Base-by-base conservation (phyloP, 2,329 filamentous ascomycete species). In the Penicillium sp. region DNA sequence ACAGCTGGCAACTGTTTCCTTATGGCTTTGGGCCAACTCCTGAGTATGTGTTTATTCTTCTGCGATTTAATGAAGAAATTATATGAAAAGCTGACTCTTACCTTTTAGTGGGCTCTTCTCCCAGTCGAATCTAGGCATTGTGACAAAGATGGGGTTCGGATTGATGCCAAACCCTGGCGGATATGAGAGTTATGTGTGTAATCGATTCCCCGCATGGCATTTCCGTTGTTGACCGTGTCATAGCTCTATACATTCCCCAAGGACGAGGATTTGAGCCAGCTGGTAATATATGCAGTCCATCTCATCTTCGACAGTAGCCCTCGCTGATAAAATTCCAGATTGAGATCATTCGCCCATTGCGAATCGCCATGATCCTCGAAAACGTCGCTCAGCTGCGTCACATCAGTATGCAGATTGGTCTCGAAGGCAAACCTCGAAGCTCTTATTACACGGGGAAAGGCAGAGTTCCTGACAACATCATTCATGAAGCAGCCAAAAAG, bases 121-220 rank as follows among this genome's bases (percentile, higher is more conserved):
- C 2, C 53, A 55, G 7, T 52, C 49, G 2, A 55, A 55, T 34
- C 24, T 52, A 38, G 53, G 53, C 5, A 44, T 56, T 2, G 53
- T 56, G 24, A 56, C 53, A 15, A 56, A 56, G 33, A 52, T 56
- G 50, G 53, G 53, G 29, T 49, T 55, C 33, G 49, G 49, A 7
- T 23, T 55, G 24, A 55, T 55, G 53, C 53, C 53, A n/a, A 52
- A 52, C 36, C 53, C 53, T 6, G 53, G 49, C 3, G 53, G 47
- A n/a, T 39, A 52, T 41, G 49, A 55, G 43, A 48, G 49, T 16
- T 55, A 52, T 47, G 49, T 55, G 36, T 41, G 38, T 15, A 34
- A 13, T n/a, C 2, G 8, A 3, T 23, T 21, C n/a, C 38, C 8
- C 7, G 6, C 13, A 26, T 15, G 8, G 38, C 2, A 12, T 15